These are phyloP conservation scores for Epicoccum nigrum DNA, from an alignment of 2,329 filamentous ascomycete species.

Conservation along the genomic window DNA sequence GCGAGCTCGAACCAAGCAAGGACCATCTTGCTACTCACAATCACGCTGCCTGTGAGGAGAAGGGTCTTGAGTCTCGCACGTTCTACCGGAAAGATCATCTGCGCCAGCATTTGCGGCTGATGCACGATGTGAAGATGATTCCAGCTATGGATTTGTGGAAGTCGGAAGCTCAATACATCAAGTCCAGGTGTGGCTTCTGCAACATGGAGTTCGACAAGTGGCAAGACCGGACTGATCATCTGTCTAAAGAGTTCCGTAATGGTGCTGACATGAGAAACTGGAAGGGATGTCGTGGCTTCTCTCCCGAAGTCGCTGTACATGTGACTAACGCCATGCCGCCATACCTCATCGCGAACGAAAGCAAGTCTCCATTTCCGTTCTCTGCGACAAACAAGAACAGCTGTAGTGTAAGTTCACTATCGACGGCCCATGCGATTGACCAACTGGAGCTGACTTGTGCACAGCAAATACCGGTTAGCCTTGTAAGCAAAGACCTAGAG, in stretches of 20 bases:
- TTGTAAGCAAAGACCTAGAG: constrained; percentile 33
- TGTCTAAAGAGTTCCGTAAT: constrained; percentile 61
- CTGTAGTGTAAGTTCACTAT: constrained; percentile 32
- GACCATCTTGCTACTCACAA: constrained; percentile 67
- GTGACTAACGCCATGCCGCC: constrained; percentile 60
- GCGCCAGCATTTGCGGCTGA: constrained; percentile 65
- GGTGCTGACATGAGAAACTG: constrained; percentile 61
- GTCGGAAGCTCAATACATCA: constrained; percentile 60
- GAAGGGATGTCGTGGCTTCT: constrained; percentile 62
- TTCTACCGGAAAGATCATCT: constrained; percentile 69
- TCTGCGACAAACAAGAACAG: constrained; percentile 50
- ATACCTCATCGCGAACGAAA: constrained; percentile 58
- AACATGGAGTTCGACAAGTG: constrained; percentile 55
- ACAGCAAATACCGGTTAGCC: constrained; percentile 25
- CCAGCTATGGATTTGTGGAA: constrained; percentile 69
- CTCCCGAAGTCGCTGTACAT: constrained; percentile 54
- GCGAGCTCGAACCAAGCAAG: constrained; percentile 57
- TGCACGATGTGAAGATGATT: constrained; percentile 67
- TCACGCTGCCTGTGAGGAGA: constrained; percentile 69
- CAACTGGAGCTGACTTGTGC: constrained; percentile 14
- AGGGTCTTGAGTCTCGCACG: constrained; percentile 66
- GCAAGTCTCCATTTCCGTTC: constrained; percentile 54
- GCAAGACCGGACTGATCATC: constrained; percentile 59
- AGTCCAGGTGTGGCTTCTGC: constrained; percentile 62
- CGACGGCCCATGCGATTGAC: not conserved